Conservation (phyloP, 2,329 filamentous ascomycete species). For the Epichloe gansuensis region DNA sequence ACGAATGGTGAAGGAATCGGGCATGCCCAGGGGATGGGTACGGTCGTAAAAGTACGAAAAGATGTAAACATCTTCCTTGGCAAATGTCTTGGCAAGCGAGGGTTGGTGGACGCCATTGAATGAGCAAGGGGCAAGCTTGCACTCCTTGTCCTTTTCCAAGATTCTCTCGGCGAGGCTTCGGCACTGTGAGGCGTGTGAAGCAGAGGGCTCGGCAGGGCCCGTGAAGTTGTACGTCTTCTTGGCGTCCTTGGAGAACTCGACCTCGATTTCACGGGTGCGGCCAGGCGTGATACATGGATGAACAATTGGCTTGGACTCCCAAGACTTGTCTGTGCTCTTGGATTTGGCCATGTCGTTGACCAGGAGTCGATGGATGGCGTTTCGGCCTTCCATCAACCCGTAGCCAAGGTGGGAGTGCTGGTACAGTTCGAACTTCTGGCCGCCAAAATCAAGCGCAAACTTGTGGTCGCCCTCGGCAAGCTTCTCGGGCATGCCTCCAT, state of each 20-base stretch:
- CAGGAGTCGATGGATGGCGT: constrained; percentile 67
- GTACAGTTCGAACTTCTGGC: constrained; percentile 82
- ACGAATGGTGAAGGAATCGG: constrained; percentile 85
- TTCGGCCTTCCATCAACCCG: constrained; percentile 87
- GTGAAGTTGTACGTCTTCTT: constrained; percentile 69
- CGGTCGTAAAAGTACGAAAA: constrained; percentile 98
- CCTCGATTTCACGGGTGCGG: constrained; percentile 58
- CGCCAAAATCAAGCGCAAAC: constrained; percentile 82
- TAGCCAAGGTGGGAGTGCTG: constrained; percentile 97
- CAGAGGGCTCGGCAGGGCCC: constrained; percentile 60
- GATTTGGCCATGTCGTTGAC: constrained; percentile 57
- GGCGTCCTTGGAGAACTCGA: constrained; percentile 53
- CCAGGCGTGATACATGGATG: constrained; percentile 83
- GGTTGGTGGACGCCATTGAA: constrained; percentile 98
- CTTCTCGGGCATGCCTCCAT: constrained; percentile 73
- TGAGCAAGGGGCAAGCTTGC: constrained; percentile 79
- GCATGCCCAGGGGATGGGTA: constrained; percentile 87
- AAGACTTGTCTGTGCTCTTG: constrained; percentile 47
- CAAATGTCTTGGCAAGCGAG: constrained; percentile 80
- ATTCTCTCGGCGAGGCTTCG: constrained; percentile 83
- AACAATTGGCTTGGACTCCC: constrained; percentile 56
- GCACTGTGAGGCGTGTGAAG: constrained; percentile 84
- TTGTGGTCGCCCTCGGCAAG: constrained; percentile 89
- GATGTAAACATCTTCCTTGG: constrained; percentile 83
- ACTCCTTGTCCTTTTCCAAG: constrained; percentile 72